These are phyloP conservation scores for Boletus chippewaensis DNA, from an alignment of 1,284 basidiomycete genomes.

Conservation along the genomic window DNA sequence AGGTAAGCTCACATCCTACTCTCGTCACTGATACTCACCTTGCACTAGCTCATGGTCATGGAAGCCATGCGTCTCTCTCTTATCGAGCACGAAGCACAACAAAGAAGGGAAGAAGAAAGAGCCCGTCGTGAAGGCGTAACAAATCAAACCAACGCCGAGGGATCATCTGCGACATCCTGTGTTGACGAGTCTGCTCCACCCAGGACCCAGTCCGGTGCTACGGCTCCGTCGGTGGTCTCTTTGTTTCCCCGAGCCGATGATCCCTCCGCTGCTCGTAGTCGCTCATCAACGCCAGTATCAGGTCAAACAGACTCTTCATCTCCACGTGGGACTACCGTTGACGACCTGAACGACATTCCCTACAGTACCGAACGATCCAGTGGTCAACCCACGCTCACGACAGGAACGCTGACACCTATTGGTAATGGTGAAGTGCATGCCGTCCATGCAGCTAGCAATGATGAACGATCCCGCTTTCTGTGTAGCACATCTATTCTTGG, in stretches of 20 bases:
- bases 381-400: constrained; percentile 20
- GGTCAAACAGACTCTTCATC: constrained; percentile 33
- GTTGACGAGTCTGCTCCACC: constrained; percentile 5
- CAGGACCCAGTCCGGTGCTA: neutral
- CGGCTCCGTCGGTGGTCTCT: constrained; percentile 1
- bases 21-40: constrained; percentile 12
- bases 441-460: constrained; percentile 5
- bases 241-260: constrained; percentile 9
- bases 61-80: constrained; percentile 97
- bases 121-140: constrained; percentile 42
- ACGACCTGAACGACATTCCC: constrained; percentile 24
- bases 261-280: constrained; percentile 16
- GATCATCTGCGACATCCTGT: constrained; percentile 11
- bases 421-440: constrained; percentile 11
- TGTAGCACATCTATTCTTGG: constrained; percentile 2
- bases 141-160: constrained; percentile 18
- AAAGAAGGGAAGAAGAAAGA: constrained; percentile 60
- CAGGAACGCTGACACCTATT: constrained; percentile 3
- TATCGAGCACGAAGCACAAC: constrained; percentile 83
- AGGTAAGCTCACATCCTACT: constrained; percentile 44
- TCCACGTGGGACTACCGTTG: constrained; percentile 23
- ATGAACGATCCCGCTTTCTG: constrained; percentile 13
- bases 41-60: constrained; percentile 87
- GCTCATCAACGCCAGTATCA: constrained; percentile 30
- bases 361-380: constrained; percentile 25